These are phyloP conservation scores for Aspergillus calidoustus DNA, from an alignment of 2,329 filamentous ascomycete species.

Conservation along the genomic window DNA sequence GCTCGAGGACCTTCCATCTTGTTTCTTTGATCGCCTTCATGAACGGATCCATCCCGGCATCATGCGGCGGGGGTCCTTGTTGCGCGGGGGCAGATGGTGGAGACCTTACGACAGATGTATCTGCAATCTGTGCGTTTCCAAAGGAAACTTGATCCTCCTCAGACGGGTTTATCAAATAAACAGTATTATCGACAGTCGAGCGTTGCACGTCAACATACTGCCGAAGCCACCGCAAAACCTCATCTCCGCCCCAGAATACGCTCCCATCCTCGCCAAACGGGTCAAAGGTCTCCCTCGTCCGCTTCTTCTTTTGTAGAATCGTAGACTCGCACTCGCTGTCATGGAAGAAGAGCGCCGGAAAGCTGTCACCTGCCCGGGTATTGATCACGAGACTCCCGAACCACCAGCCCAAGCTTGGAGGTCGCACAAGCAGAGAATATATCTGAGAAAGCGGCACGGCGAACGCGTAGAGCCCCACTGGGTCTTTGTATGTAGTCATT, in stretches of 20 bases:
- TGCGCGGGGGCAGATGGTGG: slow-evolving; percentile 41
- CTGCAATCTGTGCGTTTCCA: slow-evolving; percentile 53
- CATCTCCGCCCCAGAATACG: slow-evolving; percentile 97
- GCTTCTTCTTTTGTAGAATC: slow-evolving; percentile 88
- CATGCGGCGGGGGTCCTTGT: slow-evolving; percentile 47
- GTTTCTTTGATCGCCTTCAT: slow-evolving; percentile 94
- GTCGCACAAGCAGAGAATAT: slow-evolving; percentile 86
- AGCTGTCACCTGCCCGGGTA: slow-evolving; percentile 84
- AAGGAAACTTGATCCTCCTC: slow-evolving; percentile 85
- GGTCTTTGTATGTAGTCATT: slow-evolving; percentile 73
- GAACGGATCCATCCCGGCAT: slow-evolving; percentile 87
- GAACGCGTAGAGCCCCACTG: slow-evolving; percentile 83
- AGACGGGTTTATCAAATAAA: slow-evolving; percentile 87
- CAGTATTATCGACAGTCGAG: slow-evolving; percentile 82
- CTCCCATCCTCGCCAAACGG: slow-evolving; percentile 79
- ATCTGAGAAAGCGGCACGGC: slow-evolving; percentile 87
- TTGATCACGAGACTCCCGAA: slow-evolving; percentile 96
- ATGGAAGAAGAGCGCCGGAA: slow-evolving; percentile 96
- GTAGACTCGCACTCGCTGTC: slow-evolving; percentile 96
- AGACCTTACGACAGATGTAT: slow-evolving; percentile 45
- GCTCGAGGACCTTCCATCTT: slow-evolving; percentile 94
- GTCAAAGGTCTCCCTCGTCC: slow-evolving; percentile 82
- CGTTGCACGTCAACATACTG: slow-evolving; percentile 82
- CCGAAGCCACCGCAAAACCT: slow-evolving; percentile 88
- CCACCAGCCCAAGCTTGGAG: slow-evolving; percentile 97